Evolutionary conservation across 108 stramenopile species (phyloP), one percentile per base, ranked within the genome.

Genomic region (Skeletonema grethae): DNA sequence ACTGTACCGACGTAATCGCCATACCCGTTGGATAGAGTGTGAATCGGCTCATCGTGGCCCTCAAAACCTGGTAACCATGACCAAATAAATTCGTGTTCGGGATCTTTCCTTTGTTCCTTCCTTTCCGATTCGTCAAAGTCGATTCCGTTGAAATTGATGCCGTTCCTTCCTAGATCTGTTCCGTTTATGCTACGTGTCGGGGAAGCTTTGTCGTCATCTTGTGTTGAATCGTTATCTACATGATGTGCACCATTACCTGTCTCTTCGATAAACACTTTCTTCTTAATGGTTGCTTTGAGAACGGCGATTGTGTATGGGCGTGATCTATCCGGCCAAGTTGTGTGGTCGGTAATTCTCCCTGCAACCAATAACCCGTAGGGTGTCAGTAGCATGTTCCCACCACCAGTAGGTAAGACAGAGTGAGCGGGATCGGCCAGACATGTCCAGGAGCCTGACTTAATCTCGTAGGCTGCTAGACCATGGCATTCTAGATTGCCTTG

Each of bases 41-140:
- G 95, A 13, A 97, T 85, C 0, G 96, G 94, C 67, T 96, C 95
- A 63, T 93, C 83, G 63, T 88, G 87, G 0, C 97, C 97, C 11
- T 90, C 68, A 65, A 97, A 98, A 3, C 96, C 97, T 18, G 97
- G 96, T 13, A 98, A 74, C 97, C 97, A 98, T 28, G 93, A 90
- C 97, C 97, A 98, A 38, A 88, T 83, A 66, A 92, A 97, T 50
- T 90, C 88, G 41, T 90, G 90, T 25, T 73, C 75, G 20, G 76
- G 72, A 28, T 84, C 82, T 32, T 63, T 63, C 36, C 58, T 73
- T 34, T 70, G 39, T 15, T 80, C 29, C 32, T 36, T 70, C 9
- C 56, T 41, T 25, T 60, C 73, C 56, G 59, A 64, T 29, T 79
- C 75, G 16, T 73, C 61, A 1, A 53, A 20, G 36, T 48, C 18